A percentile compares a stretch with the other conserved stretches of the same genome.
Conservation (phyloP, 2,329 filamentous ascomycete genomes). For the Sporothrix humicola region DNA sequence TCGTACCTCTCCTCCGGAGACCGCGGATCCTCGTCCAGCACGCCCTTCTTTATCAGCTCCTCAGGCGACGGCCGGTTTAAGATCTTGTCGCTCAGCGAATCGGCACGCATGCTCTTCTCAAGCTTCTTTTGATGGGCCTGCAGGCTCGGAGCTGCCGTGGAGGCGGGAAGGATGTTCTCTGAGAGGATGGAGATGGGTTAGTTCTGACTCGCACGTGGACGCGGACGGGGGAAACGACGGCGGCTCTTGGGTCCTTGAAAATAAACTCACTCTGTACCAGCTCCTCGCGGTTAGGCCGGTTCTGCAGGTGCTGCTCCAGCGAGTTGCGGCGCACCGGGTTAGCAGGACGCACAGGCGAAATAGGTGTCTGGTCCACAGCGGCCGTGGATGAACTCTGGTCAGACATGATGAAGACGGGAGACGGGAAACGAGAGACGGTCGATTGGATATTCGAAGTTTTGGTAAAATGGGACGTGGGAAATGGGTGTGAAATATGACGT, state of each 20-base stretch:
- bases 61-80: conserved; percentile 77
- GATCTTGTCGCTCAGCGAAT: conserved; percentile 86
- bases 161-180: conserved; percentile 88
- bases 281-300: conserved; percentile 75
- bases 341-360: conserved; percentile 59
- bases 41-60: conserved; percentile 77
- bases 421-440: no score
- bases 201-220: background rate
- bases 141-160: conserved; percentile 76
- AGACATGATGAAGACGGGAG: conserved; percentile 43
- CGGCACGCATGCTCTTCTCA: conserved; percentile 84
- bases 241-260: no score
- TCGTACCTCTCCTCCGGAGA: conserved; percentile 62
- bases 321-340: conserved; percentile 65
- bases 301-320: conserved; percentile 72
- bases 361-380: conserved; percentile 61
- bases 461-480: background rate
- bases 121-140: conserved; percentile 83
- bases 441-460: background rate
- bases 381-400: conserved; percentile 39
- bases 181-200: background rate
- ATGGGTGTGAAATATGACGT: background rate
- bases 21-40: conserved; percentile 72
- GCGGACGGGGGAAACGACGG: background rate
- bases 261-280: conserved; percentile 75